A percentile compares a stretch with the other conserved stretches of the same genome.
phyloP scores from a whole-genome alignment of 805 yeast genomes.

The Candida nanaspora region DNA sequence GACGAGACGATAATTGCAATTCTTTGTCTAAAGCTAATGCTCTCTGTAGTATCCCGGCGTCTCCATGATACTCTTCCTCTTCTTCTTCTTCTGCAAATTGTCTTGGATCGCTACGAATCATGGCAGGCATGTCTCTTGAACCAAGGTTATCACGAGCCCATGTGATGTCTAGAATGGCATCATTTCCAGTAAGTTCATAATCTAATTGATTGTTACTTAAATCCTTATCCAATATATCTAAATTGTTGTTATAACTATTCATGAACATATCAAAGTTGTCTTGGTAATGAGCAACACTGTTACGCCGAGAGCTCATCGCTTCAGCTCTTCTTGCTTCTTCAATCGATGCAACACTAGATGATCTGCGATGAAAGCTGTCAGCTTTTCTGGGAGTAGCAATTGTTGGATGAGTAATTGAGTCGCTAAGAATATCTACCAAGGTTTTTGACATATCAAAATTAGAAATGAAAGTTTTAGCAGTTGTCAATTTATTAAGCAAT shows the following conservation, averaged over 20 bases:
- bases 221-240: neutral
- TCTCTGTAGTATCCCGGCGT: neutral
- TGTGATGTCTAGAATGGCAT: slow-evolving; percentile 11
- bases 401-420: neutral
- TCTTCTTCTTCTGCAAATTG: slow-evolving; percentile 1
- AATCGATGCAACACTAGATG: slow-evolving; percentile 19
- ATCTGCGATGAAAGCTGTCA: slow-evolving; percentile 7
- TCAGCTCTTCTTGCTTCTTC: slow-evolving; percentile 18
- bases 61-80: neutral
- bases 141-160: neutral
- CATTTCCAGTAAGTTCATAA: slow-evolving; percentile 9
- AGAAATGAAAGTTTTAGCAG: neutral
- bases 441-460: neutral
- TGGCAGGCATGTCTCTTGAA: slow-evolving; percentile 1
- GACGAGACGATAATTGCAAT: neutral
- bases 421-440: neutral
- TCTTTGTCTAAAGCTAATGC: slow-evolving; percentile 3
- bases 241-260: neutral
- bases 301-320: neutral
- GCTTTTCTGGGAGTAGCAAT: slow-evolving; percentile 1
- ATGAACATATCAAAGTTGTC: neutral
- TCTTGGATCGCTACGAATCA: neutral
- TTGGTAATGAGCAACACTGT: neutral
- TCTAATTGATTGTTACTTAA: neutral
- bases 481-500: neutral